Base-by-base conservation (phyloP, 495 filamentous ascomycete species). In the Cudoniella acicularis region DNA sequence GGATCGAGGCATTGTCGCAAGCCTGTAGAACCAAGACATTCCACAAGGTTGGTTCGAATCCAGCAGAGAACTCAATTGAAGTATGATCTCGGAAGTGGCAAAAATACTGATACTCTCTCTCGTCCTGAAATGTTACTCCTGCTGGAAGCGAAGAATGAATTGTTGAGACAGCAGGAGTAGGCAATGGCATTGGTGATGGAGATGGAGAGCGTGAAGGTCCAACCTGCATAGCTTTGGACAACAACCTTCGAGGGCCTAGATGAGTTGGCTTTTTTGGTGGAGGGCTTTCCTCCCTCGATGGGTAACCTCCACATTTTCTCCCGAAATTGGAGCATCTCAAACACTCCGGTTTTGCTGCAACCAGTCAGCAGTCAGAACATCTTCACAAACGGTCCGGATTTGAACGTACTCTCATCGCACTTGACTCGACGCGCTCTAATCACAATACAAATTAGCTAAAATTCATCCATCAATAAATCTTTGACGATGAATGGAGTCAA, bases 291-390 rank as follows among this genome's bases (percentile, higher is more conserved):
- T 63, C 61, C 41, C 47, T 55, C 13, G 56, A 59, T 3, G 49
- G 61, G 64, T 77, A 78, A 16, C 75, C 75, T 30, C 70, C 73
- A 47, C 75, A 78, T 20, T 62, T 65, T 49, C 70, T 62, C 27
- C 74, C 73, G 25, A 69, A 72, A 22, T 66, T 72, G 10, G 54
- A 50, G 60, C 76, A 78, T 53, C 72, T 66, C 21, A 67, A 64
- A 58, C 76, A 78, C 20, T 62, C 53, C 0, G 76, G 76, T 17
- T 69, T 67, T 46, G 71, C 64, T 36, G 13, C 30, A 36, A 4
- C 4, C 4, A 36, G 30, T 36, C 30, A 36, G 30, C 4, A 36
- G 30, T 6, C 6, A 13, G 30, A n/a, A n/a, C n/a, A n/a, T n/a
- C n/a, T 36, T 13, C 4, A 36, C 30, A 36, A 13, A 36, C 13